Conservation (phyloP, 441 rosid genomes). For the Erysimum cheiri region DNA sequence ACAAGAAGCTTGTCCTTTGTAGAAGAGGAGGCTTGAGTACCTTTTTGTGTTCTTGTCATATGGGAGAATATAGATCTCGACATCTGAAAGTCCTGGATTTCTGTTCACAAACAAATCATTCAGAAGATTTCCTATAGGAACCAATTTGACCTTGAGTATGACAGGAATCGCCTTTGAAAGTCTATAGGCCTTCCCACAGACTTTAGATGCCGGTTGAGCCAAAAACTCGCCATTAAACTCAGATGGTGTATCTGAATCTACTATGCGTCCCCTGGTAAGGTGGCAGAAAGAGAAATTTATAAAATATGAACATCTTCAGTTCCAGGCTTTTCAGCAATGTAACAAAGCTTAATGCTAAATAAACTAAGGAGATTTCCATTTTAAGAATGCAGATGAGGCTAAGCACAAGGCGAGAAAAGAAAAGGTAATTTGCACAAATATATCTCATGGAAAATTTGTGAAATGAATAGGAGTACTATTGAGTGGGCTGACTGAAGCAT, state of each 20-base stretch:
- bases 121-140: slow-evolving; percentile 48
- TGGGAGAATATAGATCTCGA: slow-evolving; percentile 65
- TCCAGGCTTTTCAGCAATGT: slow-evolving; percentile 20
- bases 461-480: not conserved
- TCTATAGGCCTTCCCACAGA: slow-evolving; percentile 53
- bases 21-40: slow-evolving; percentile 42
- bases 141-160: slow-evolving; percentile 56
- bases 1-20: slow-evolving; percentile 14
- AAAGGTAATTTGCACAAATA: not conserved
- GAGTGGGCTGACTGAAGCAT: slow-evolving; percentile 5
- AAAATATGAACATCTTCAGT: slow-evolving; percentile 20
- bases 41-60: slow-evolving; percentile 48
- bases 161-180: slow-evolving; percentile 52
- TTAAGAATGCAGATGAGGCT: not conserved
- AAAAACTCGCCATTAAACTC: slow-evolving; percentile 53
- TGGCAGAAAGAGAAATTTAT: slow-evolving; percentile 21
- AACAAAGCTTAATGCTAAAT: slow-evolving; percentile 10
- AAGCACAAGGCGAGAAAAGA: not conserved
- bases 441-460: not conserved
- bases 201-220: slow-evolving; percentile 57
- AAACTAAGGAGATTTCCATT: slow-evolving; percentile 1
- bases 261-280: slow-evolving; percentile 64
- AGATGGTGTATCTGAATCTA: slow-evolving; percentile 42
- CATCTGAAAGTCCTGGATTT: slow-evolving; percentile 54
- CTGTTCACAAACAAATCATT: slow-evolving; percentile 49